Base-by-base conservation (phyloP, 441 rosid genomes). In the Gossypium laxum region DNA sequence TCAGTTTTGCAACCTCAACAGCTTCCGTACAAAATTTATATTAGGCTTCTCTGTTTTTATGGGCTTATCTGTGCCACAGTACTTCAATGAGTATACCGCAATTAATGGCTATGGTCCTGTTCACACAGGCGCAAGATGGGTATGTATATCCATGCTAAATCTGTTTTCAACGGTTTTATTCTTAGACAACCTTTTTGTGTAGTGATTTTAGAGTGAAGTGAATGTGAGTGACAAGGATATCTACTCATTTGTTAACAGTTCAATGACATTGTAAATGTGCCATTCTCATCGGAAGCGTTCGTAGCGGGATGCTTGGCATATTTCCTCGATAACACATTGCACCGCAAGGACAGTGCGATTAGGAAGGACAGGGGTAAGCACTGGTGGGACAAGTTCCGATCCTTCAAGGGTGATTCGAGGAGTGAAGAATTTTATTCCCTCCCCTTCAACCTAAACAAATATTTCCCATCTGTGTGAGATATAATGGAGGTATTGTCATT, bases 351-450 rank as follows among this genome's bases (percentile, higher is more conserved):
- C 38, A 62, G 74, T 54, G 28, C 77, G 11, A 71, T 88, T 66
- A 86, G 89, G 87, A 94, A 92, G 81, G 99, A 94, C 83, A 54
- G 98, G 67, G 99, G 98, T 38, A 91, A 85, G 81, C 96, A 90
- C 77, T 94, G 99, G 99, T 94, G 99, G 99, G 93, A 86, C 78
- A 92, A 57, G 61, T 94, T 89, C 95, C 61, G 79, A 80, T 75
- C 88, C 19, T 94, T 77, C 90, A 73, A 88, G 74, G 82, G 80
- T 0, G 99, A 94, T 71, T 6, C 85, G 0, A 88, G 99, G 77
- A 94, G 87, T 26, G 87, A 82, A 58, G 99, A 94, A 71, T 94
- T 91, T 78, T 94, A 94, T 75, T 86, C 97, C 65, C 85, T 94
- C 74, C 99, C 99, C 19, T 92, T 92, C 85, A 91, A 85, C 57